phyloP scores from a whole-genome alignment of 371 early-diverging fungal genomes.

The Cokeromyces recurvatus region DNA sequence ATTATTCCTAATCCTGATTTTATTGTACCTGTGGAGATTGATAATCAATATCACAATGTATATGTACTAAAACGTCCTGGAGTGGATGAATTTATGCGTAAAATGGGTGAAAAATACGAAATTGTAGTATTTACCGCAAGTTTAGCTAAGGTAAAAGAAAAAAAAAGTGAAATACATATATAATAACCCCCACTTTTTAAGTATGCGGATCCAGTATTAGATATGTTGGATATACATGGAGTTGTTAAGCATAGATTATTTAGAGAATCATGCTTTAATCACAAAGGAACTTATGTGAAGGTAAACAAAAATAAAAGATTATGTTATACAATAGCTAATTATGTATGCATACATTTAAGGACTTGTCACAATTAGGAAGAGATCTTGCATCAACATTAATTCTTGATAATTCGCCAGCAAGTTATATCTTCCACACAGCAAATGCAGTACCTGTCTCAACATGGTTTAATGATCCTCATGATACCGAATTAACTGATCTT shows the following conservation, averaged over 20 bases:
- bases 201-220: conserved; percentile 97
- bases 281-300: conserved; percentile 96
- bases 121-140: conserved; percentile 96
- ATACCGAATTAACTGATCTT: conserved; percentile 90
- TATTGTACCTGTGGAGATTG: conserved; percentile 87
- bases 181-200: conserved; percentile 25
- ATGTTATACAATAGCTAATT: background rate
- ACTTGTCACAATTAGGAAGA: conserved; percentile 80
- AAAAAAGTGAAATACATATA: too few species aligned
- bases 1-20: conserved; percentile 80
- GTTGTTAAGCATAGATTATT: conserved; percentile 90
- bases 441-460: conserved; percentile 96
- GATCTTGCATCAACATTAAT: conserved; percentile 78
- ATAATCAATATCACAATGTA: conserved; percentile 87
- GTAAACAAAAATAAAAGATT: conserved; percentile 27
- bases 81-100: conserved; percentile 86
- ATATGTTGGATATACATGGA: conserved; percentile 81
- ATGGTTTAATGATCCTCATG: conserved; percentile 96
- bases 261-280: conserved; percentile 93
- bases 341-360: conserved; percentile 37
- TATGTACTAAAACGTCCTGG: conserved; percentile 96
- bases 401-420: conserved; percentile 90
- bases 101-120: conserved; percentile 87
- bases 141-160: conserved; percentile 77
- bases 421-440: conserved; percentile 89